These are phyloP conservation scores for Cinnamomum micranthum DNA, from an alignment of 164 flowering plant species.

Conservation along the genomic window DNA sequence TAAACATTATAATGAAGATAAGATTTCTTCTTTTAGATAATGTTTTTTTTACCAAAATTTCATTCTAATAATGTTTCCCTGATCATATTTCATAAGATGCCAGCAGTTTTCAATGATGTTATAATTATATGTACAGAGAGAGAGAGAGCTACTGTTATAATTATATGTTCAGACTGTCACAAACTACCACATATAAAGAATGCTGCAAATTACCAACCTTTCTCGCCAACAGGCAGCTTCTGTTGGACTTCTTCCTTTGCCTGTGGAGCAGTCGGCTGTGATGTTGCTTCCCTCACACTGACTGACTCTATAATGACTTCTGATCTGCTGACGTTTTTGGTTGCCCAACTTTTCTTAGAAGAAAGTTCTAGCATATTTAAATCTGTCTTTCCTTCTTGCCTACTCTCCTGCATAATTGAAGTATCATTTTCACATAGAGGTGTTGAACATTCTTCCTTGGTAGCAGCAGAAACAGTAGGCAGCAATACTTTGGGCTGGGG, in stretches of 20 bases:
- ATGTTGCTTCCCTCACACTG: slow-evolving; percentile 55
- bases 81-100: too few relatives aligned
- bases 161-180: neutral
- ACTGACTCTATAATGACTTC: slow-evolving; percentile 64
- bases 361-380: slow-evolving; percentile 27
- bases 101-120: too few relatives aligned
- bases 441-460: slow-evolving; percentile 35
- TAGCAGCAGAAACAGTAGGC: slow-evolving; percentile 47
- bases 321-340: slow-evolving; percentile 39
- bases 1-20: too few relatives aligned
- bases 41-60: too few relatives aligned
- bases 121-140: too few relatives aligned
- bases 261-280: slow-evolving; percentile 66
- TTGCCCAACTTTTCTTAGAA: slow-evolving; percentile 25
- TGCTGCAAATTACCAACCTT: neutral
- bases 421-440: slow-evolving; percentile 29
- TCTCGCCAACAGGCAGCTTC: slow-evolving; percentile 43
- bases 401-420: slow-evolving; percentile 25
- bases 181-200: neutral
- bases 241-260: slow-evolving; percentile 70
- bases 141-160: too few relatives aligned
- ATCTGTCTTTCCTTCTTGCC: slow-evolving; percentile 27
- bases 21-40: too few relatives aligned
- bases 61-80: too few relatives aligned
- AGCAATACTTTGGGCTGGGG: slow-evolving; percentile 48